These are phyloP conservation scores for Capsicum pubescens DNA, from an alignment of 257 asterid genomes.

Conservation along the genomic window DNA sequence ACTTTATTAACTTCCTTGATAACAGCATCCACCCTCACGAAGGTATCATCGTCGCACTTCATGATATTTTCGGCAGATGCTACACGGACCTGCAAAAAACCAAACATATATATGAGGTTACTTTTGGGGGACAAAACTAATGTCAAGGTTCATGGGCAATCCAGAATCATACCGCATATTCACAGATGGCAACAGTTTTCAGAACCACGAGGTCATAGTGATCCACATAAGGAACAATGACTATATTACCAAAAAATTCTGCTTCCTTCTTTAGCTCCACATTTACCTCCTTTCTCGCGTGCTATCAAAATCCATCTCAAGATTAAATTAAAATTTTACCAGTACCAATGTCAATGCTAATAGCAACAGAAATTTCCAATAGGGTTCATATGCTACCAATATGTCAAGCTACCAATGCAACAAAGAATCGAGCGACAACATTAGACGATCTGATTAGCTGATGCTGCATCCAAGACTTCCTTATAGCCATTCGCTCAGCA, in stretches of 20 bases:
- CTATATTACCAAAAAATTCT: conserved; percentile 87
- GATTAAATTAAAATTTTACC: background rate
- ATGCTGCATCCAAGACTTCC: no score
- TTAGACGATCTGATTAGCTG: no score
- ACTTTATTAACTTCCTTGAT: conserved; percentile 67
- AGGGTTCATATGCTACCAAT: background rate
- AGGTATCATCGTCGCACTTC: conserved; percentile 96
- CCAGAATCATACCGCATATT: conserved; percentile 70
- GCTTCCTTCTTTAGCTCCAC: conserved; percentile 84
- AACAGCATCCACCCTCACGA: conserved; percentile 84
- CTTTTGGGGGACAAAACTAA: conserved; percentile 14
- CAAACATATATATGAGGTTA: background rate
- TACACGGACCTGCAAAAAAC: conserved; percentile 58
- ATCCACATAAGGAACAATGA: conserved; percentile 89
- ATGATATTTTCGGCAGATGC: conserved; percentile 72
- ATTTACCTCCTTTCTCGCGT: conserved; percentile 78
- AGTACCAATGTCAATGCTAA: background rate
- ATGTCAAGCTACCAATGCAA: no score
- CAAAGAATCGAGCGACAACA: no score
- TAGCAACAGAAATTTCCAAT: conserved; percentile 12
- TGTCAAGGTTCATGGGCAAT: conserved; percentile 25
- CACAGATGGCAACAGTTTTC: conserved; percentile 92
- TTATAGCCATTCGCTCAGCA: no score
- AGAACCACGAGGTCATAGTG: conserved; percentile 42
- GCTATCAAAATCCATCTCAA: conserved; percentile 46